Conservation (phyloP, 208 protist species). For the Trypanosoma conorhini region DNA sequence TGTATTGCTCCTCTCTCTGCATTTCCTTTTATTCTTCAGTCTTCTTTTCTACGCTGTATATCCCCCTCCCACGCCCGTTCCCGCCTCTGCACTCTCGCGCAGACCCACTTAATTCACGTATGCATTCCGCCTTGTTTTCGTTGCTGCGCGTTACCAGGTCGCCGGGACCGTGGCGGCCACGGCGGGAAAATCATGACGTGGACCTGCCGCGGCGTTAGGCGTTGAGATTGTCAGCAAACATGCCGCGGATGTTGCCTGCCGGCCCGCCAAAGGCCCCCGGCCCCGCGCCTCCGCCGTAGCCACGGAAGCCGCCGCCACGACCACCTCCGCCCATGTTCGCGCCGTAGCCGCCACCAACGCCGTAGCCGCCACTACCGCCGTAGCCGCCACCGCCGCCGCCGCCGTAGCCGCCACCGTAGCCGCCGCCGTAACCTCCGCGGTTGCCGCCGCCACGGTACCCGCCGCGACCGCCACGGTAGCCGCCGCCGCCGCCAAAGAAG, state of each 20-base stretch:
- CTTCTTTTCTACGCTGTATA: background rate
- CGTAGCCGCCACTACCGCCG: slow-evolving; percentile 17
- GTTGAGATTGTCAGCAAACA: slow-evolving; percentile 54
- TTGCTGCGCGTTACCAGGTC: background rate
- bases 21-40: background rate
- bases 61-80: background rate
- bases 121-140: background rate
- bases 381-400: slow-evolving; percentile 50
- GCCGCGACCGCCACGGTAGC: slow-evolving; percentile 29
- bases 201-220: slow-evolving; percentile 4
- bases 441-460: slow-evolving; percentile 21
- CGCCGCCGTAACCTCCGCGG: slow-evolving; percentile 12
- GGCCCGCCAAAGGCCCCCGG: slow-evolving; percentile 17
- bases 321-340: slow-evolving; percentile 15
- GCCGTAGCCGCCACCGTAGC: slow-evolving; percentile 16
- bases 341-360: slow-evolving; percentile 14
- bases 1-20: background rate
- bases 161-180: background rate
- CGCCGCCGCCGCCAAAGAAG: slow-evolving; percentile 34
- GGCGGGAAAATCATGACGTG: background rate
- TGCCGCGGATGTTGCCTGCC: slow-evolving; percentile 21
- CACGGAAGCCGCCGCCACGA: slow-evolving; percentile 13
- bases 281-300: slow-evolving; percentile 46
- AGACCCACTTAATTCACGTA: background rate
- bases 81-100: background rate